phyloP scores from a whole-genome alignment of 345 rosid species.

The Draba incana region DNA sequence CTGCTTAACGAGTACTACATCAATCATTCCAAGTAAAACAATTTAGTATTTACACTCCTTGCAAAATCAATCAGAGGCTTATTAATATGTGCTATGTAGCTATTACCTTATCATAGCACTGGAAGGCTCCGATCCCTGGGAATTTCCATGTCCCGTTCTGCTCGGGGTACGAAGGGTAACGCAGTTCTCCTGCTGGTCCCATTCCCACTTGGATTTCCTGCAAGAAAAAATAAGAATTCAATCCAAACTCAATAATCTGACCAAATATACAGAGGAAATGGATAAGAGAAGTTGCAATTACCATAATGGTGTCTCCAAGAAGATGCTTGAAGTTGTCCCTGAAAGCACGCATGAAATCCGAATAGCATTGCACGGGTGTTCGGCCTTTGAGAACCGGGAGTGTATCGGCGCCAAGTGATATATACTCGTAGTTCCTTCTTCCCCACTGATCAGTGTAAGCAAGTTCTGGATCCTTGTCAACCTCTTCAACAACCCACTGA shows the following conservation, averaged over 20 bases:
- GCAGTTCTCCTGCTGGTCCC: constrained; percentile 99
- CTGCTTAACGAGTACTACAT: constrained; percentile 78
- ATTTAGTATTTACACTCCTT: constrained; percentile 5
- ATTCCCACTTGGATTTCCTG: constrained; percentile 99
- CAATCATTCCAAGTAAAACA: constrained; percentile 12
- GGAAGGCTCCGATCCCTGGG: constrained; percentile 99
- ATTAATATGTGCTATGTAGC: neutral
- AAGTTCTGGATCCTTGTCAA: constrained; percentile 68
- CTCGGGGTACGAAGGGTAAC: constrained; percentile 93
- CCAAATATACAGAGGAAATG: constrained; percentile 4
- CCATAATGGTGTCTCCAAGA: constrained; percentile 93
- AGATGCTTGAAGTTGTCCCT: constrained; percentile 76
- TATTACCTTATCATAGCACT: constrained; percentile 86
- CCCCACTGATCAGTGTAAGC: constrained; percentile 99
- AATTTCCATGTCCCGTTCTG: constrained; percentile 86
- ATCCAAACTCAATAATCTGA: neutral
- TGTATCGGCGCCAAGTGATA: constrained; percentile 92
- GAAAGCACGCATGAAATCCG: constrained; percentile 94
- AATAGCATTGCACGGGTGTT: constrained; percentile 88
- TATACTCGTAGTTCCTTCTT: constrained; percentile 83
- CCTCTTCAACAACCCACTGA: constrained; percentile 83
- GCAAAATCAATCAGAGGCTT: neutral
- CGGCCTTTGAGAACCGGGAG: constrained; percentile 88
- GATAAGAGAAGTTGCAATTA: constrained; percentile 38
- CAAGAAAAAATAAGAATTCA: neutral